Base-by-base conservation (phyloP, 192 early-diverging fungal genomes). In the Mortierella claussenii region DNA sequence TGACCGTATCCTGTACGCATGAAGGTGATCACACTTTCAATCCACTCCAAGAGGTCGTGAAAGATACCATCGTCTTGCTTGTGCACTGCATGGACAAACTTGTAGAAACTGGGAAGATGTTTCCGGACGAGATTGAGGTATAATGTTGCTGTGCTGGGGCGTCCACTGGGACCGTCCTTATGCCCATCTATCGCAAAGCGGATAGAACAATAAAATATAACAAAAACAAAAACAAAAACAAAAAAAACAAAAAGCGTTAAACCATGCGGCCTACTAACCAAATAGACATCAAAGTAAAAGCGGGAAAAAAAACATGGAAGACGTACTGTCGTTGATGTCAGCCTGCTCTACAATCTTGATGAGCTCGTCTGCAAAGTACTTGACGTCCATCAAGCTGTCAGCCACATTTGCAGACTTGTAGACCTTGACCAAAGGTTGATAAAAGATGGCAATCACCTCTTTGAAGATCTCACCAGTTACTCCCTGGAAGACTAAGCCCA, bases 361-460 rank as follows among this genome's bases (percentile, higher is more conserved):
- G 60, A 88, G 44, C 44, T 88, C 86, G 52, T 88, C 83, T 1
- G 78, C 40, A 63, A 88, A 88, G 18, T 60, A 63, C 13, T 73
- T 74, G 15, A 84, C 46, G 49, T 88, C 83, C 43, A 78, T 58
- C 28, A 88, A 64, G 10, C 81, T 79, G 21, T 85, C 84, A 2
- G 80, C 79, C 42, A 88, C 81, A 49, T 88, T 88, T 23, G 86
- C 86, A 7, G 83, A 60, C 54, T 83, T 84, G 65, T 88, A 88
- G 3, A 88, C 80, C 64, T 82, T 73, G 17, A 85, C 83, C 20
- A 88, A 57, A n/a, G 86, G 86, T 21, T 83, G 61, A 54, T 88
- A 88, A 58, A 88, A 88, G 46, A 88, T 83, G 18, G 83, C 64
- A 42, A 88, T 80, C 21, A 82, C 43, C 26, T 88, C 86, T 44